Base-by-base conservation (phyloP, 2,329 filamentous ascomycete species). In the Colletotrichum euphorbiae region DNA sequence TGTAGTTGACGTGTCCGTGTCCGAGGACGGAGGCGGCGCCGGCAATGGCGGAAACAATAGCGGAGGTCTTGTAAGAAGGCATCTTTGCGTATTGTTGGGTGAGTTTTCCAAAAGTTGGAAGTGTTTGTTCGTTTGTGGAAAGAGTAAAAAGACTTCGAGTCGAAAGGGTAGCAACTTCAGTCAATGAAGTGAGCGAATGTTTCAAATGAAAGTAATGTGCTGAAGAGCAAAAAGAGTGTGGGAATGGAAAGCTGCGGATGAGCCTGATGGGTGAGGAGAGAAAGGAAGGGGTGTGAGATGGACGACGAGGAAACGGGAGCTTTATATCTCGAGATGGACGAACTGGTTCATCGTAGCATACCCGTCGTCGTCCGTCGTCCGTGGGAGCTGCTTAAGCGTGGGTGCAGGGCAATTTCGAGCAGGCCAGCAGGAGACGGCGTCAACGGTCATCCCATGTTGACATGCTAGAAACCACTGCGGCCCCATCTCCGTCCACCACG, bases 1-100 rank as follows among this genome's bases (percentile, higher is more conserved):
- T 74, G 42, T 73, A 69, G 33, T 66, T 70, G 57, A 79, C 77
- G 68, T 78, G 75, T 45, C 76, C 76, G 71, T 77, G 76, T 42
- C 72, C 76, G 33, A 71, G 71, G 63, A 72, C 76, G 15, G 74
- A 71, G 17, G 69, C 66, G 40, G 74, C 75, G 46, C 77, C 57
- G 43, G 67, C 62, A 11, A 72, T 48, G 62, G 70, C 69, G 68
- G 72, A 63, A 59, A 75, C 48, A 52, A 71, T 69, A 8, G 71
- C 33, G 63, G 67, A 62, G 55, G 61, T 62, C 60, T 67, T 71
- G 71, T 62, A 67, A 42, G 70, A 72, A 71, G 72, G 69, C 73
- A 74, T 74, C 62, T 70, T 72, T 43, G 36, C 55, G 17, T 52
- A 45, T 57, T 15, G 24, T 55, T 15, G 19, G 31, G 11, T 54